Evolutionary conservation across 1,139 yeast genomes (phyloP).

Genomic region (Debaryomyces robertsiae): DNA sequence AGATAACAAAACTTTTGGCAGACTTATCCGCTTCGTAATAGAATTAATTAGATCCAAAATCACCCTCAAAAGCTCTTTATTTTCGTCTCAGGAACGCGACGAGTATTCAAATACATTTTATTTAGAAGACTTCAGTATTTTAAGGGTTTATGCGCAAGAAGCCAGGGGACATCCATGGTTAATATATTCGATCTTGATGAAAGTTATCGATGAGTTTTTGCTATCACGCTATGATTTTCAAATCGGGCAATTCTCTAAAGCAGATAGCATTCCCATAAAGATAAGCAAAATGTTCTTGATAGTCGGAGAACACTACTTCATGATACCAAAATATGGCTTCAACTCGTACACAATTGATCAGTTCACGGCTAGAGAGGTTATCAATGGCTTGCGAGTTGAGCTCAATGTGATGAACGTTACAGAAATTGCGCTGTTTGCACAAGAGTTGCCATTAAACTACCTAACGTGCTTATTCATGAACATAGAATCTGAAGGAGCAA

Average conservation of each 20-base stretch:
- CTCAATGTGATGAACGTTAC: conserved; percentile 12
- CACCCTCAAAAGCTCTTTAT: background rate
- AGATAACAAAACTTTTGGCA: conserved; percentile 7
- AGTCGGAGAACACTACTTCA: conserved; percentile 13
- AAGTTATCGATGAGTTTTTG: conserved; percentile 23
- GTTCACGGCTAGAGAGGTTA: conserved; percentile 14
- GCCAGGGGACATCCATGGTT: conserved; percentile 28
- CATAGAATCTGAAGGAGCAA: conserved; percentile 14
- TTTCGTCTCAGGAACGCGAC: background rate
- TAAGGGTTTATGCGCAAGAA: conserved; percentile 29
- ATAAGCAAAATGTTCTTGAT: conserved; percentile 19
- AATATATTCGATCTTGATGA: conserved; percentile 25
- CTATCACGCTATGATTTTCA: conserved; percentile 7
- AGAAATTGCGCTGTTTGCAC: conserved; percentile 16
- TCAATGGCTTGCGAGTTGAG: conserved; percentile 14
- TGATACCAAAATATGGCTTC: conserved; percentile 1
- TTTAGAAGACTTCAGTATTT: conserved; percentile 31
- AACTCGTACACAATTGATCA: conserved; percentile 1
- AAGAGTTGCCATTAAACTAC: conserved; percentile 16
- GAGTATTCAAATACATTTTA: conserved; percentile 12
- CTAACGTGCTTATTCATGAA: conserved; percentile 17
- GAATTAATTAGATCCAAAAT: conserved; percentile 3
- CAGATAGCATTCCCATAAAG: conserved; percentile 2
- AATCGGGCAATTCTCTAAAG: background rate
- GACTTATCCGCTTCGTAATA: conserved; percentile 8